Evolutionary conservation across 805 yeast species (phyloP).

Genomic region (Candida ficus): DNA sequence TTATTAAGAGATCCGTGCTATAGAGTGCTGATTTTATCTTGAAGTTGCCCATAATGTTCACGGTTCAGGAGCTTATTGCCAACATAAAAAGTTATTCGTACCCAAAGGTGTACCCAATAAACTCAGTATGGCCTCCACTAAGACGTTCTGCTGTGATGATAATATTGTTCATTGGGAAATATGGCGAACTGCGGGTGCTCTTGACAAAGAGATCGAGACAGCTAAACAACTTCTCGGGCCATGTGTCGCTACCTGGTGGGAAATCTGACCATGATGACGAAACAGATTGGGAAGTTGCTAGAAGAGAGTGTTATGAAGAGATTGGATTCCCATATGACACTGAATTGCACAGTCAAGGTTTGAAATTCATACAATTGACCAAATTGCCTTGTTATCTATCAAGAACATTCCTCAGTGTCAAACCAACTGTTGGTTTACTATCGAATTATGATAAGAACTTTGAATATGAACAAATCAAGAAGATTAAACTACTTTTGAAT

Average conservation of each 20-base stretch:
- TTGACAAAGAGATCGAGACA: constrained; percentile 72
- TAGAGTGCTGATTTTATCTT: no score
- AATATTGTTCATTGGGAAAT: constrained; percentile 63
- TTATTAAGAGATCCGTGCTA: no score
- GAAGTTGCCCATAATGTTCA: neutral
- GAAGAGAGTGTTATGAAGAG: constrained; percentile 85
- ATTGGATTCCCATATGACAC: constrained; percentile 62
- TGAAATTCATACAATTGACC: constrained; percentile 54
- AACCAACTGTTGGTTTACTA: constrained; percentile 72
- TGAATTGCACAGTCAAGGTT: constrained; percentile 40
- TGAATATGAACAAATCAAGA: constrained; percentile 18
- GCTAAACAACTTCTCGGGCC: constrained; percentile 77
- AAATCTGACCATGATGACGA: constrained; percentile 71
- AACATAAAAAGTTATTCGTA: constrained; percentile 17
- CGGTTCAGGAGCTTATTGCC: constrained; percentile 11
- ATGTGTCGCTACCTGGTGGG: constrained; percentile 92
- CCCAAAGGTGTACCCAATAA: constrained; percentile 21
- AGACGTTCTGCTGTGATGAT: constrained; percentile 80
- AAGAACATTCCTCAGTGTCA: constrained; percentile 74
- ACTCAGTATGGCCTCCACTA: constrained; percentile 64
- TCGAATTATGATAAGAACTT: constrained; percentile 26
- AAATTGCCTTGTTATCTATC: constrained; percentile 76
- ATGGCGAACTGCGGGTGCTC: constrained; percentile 72
- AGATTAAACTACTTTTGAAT: constrained; percentile 46
- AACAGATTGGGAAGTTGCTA: constrained; percentile 63